phyloP scores from a whole-genome alignment of 768 basidiomycete species.

The Cyathus striatus region DNA sequence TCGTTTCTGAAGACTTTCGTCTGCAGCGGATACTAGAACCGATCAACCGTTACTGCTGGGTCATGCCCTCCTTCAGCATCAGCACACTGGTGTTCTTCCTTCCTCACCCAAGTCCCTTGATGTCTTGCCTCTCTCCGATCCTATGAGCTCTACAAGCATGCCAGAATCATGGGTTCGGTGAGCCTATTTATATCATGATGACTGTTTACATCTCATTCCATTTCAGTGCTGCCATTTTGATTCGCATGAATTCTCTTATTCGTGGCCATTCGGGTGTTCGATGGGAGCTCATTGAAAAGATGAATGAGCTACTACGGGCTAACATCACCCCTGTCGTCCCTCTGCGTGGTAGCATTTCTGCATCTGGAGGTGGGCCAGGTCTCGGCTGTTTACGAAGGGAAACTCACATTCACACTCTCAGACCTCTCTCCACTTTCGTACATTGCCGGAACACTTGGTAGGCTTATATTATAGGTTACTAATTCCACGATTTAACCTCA shows the following conservation, averaged over 20 bases:
- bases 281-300: slow-evolving; percentile 71
- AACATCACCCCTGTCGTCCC: slow-evolving; percentile 77
- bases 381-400: slow-evolving; percentile 2
- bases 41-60: slow-evolving; percentile 58
- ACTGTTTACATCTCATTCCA: slow-evolving; percentile 30
- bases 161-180: slow-evolving; percentile 83
- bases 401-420: not conserved
- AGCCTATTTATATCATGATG: slow-evolving; percentile 15
- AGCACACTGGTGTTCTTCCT: slow-evolving; percentile 65
- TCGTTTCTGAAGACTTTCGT: not conserved
- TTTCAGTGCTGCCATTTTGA: slow-evolving; percentile 65
- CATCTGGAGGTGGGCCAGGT: slow-evolving; percentile 61
- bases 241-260: slow-evolving; percentile 79
- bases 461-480: too few species aligned
- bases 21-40: slow-evolving; percentile 70
- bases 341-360: slow-evolving; percentile 71
- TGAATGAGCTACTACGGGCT: slow-evolving; percentile 55
- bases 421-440: slow-evolving; percentile 51
- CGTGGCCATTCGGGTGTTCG: slow-evolving; percentile 79
- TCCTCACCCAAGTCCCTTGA: slow-evolving; percentile 40
- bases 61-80: slow-evolving; percentile 67
- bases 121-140: slow-evolving; percentile 64
- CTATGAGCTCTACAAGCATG: slow-evolving; percentile 64
- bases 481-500: too few species aligned
- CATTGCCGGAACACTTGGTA: slow-evolving; percentile 64